phyloP scores from a whole-genome alignment of 805 yeast genomes.

The Cyberlindnera suaveolens region DNA sequence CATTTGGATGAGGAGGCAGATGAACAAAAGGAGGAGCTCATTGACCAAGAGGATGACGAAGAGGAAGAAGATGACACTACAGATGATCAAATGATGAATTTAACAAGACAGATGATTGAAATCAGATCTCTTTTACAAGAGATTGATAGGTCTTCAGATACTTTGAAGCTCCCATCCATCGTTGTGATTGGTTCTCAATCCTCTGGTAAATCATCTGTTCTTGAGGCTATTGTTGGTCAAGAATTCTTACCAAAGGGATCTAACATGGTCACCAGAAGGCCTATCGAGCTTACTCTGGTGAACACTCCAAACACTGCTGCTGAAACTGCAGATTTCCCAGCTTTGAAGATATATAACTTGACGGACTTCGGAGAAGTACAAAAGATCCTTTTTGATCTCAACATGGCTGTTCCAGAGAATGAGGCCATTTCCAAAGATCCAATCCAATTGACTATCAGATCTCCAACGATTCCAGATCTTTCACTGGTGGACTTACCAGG shows the following conservation, averaged over 20 bases:
- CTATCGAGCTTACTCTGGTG: conserved; percentile 88
- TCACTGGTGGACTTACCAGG: conserved; percentile 96
- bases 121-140: conserved; percentile 73
- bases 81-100: conserved; percentile 75
- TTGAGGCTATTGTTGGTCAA: conserved; percentile 96
- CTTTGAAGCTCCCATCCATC: conserved; percentile 83
- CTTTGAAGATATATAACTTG: conserved; percentile 71
- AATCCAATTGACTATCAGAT: conserved; percentile 82
- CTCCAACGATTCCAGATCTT: conserved; percentile 87
- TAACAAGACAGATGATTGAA: conserved; percentile 96
- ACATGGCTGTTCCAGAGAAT: conserved; percentile 82
- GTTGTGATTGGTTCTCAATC: conserved; percentile 97
- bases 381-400: conserved; percentile 76
- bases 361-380: conserved; percentile 89
- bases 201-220: conserved; percentile 93
- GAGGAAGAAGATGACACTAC: conserved; percentile 54
- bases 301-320: conserved; percentile 79
- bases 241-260: conserved; percentile 96
- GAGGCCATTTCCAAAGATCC: conserved; percentile 93
- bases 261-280: conserved; percentile 97
- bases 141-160: conserved; percentile 66
- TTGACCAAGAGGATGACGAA: conserved; percentile 41
- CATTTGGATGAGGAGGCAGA: conserved; percentile 38
- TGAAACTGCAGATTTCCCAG: conserved; percentile 91
- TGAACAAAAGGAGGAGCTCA: conserved; percentile 34